phyloP scores from a whole-genome alignment of 1,284 basidiomycete species.

The Ganoderma lingzhi region DNA sequence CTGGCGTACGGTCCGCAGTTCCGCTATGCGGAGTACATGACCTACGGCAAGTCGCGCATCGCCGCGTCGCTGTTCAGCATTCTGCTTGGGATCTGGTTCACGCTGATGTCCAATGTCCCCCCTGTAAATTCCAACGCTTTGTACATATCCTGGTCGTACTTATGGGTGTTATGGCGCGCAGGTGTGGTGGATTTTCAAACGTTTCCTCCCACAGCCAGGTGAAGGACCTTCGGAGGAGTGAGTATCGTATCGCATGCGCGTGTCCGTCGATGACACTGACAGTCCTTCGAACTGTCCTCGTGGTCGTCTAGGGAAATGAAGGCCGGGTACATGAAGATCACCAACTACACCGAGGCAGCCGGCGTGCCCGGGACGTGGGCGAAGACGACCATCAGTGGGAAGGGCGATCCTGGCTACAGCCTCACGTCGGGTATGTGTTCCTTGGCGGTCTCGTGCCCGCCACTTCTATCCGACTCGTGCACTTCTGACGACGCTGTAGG shows the following conservation, averaged over 20 bases:
- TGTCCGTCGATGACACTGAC: neutral
- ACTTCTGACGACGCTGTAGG: neutral
- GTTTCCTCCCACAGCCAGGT: slow-evolving; percentile 61
- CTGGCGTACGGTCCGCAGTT: slow-evolving; percentile 70
- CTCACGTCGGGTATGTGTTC: slow-evolving; percentile 48
- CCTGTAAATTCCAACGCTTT: slow-evolving; percentile 46
- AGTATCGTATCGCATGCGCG: slow-evolving; percentile 26
- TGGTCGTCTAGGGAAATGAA: slow-evolving; percentile 54
- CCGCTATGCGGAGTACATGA: slow-evolving; percentile 78
- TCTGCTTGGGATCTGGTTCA: slow-evolving; percentile 40
- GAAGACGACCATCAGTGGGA: slow-evolving; percentile 64
- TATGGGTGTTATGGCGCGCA: slow-evolving; percentile 37
- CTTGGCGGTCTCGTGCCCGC: neutral
- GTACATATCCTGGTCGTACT: neutral
- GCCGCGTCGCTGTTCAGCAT: slow-evolving; percentile 51
- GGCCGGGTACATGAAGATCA: slow-evolving; percentile 63
- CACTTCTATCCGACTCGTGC: neutral
- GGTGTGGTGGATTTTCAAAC: slow-evolving; percentile 63
- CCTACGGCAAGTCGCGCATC: slow-evolving; percentile 43
- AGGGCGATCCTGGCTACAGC: slow-evolving; percentile 85
- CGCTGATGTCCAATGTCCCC: slow-evolving; percentile 24
- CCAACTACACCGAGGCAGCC: slow-evolving; percentile 62
- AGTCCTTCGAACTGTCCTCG: too few species aligned
- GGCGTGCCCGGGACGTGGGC: slow-evolving; percentile 58
- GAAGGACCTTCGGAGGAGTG: slow-evolving; percentile 71